These are phyloP conservation scores for Przewalskia tangutica DNA, from an alignment of 257 asterid species.

Conservation along the genomic window DNA sequence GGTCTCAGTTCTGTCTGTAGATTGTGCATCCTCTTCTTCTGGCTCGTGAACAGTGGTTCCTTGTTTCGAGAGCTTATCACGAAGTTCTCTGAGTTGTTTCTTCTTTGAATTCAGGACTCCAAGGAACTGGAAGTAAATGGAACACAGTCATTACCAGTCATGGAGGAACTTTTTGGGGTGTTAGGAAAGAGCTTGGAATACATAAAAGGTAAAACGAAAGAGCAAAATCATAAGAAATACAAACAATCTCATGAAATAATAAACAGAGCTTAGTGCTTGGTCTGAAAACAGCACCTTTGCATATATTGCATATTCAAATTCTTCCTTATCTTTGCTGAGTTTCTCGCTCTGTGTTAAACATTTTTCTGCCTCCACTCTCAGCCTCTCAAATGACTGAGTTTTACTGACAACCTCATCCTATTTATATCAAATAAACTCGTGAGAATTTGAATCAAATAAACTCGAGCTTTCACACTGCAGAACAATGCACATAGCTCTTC, in stretches of 20 bases:
- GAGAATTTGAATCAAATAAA: constrained; percentile 12
- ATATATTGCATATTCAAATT: constrained; percentile 65
- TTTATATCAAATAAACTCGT: constrained; percentile 10
- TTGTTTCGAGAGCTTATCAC: constrained; percentile 45
- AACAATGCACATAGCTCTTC: background rate
- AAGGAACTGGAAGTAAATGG: constrained; percentile 47
- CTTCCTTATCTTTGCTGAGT: constrained; percentile 56
- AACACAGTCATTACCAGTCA: background rate
- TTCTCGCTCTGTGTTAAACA: constrained; percentile 72
- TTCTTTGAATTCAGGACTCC: constrained; percentile 75
- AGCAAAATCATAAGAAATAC: background rate
- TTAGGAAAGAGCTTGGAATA: background rate
- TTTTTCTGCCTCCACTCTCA: constrained; percentile 71
- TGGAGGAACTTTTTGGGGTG: background rate
- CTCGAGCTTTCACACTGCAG: background rate
- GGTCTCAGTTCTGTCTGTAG: constrained; percentile 64
- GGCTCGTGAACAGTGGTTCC: constrained; percentile 19
- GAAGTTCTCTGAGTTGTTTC: constrained; percentile 82
- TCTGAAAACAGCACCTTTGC: constrained; percentile 41
- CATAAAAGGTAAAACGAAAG: background rate
- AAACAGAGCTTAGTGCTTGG: background rate
- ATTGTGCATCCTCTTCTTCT: constrained; percentile 39
- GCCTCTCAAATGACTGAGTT: constrained; percentile 48
- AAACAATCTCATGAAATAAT: background rate
- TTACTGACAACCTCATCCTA: constrained; percentile 85